Conservation (phyloP, 805 yeast genomes). For the Kodamaea sagamina region DNA sequence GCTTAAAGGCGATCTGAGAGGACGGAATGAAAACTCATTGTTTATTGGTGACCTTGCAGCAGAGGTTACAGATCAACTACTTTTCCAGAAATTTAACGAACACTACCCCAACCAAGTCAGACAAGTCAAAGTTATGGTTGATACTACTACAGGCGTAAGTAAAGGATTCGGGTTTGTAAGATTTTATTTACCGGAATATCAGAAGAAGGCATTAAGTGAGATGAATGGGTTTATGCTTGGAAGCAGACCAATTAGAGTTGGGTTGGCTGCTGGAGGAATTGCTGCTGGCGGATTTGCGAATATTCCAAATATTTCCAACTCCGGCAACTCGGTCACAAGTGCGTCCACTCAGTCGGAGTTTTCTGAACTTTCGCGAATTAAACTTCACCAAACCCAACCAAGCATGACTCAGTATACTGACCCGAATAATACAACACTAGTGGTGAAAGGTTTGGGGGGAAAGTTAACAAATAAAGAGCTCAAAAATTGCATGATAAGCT, state of each 20-base stretch:
- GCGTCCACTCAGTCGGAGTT: slow-evolving; percentile 8
- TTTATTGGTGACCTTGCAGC: slow-evolving; percentile 86
- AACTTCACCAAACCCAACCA: slow-evolving; percentile 50
- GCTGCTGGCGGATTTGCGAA: slow-evolving; percentile 12
- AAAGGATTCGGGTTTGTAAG: slow-evolving; percentile 92
- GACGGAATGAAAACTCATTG: slow-evolving; percentile 55
- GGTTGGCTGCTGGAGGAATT: slow-evolving; percentile 41
- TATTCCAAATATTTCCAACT: slow-evolving; percentile 20
- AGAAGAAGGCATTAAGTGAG: slow-evolving; percentile 69
- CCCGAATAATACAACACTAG: slow-evolving; percentile 76
- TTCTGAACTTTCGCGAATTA: slow-evolving; percentile 21
- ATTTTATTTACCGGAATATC: slow-evolving; percentile 63
- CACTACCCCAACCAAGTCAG: slow-evolving; percentile 68
- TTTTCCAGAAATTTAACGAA: slow-evolving; percentile 65
- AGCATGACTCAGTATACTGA: slow-evolving; percentile 69
- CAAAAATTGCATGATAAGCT: slow-evolving; percentile 58
- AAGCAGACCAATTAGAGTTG: slow-evolving; percentile 77
- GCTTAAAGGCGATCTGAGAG: not conserved
- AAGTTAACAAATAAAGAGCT: slow-evolving; percentile 63
- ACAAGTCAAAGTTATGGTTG: slow-evolving; percentile 77
- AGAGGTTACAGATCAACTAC: slow-evolving; percentile 65
- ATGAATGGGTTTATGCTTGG: slow-evolving; percentile 79
- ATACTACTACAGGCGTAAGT: slow-evolving; percentile 65
- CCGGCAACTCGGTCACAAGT: slow-evolving; percentile 17
- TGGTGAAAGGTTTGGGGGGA: slow-evolving; percentile 65